Evolutionary conservation across 1,284 basidiomycete genomes (phyloP), one percentile per base, ranked within the genome.

Genomic region (Ustilago trichophora): DNA sequence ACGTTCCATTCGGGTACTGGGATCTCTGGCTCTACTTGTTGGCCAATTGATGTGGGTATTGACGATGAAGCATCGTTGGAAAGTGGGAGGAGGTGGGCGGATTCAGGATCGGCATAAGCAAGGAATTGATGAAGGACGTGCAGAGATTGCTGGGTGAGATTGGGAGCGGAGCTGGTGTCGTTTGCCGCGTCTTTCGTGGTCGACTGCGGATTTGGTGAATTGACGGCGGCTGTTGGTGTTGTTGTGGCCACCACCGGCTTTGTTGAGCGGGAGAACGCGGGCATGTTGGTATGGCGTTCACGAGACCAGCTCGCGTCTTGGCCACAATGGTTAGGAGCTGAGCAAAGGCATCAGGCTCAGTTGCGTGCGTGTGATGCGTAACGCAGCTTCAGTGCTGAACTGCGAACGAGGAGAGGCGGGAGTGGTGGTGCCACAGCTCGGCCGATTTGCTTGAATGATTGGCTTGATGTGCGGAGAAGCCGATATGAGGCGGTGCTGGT

Each of bases 1-100:
- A 74, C 41, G 37, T 57, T 62, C 72, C 72, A 74, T 40, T 64
- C 55, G 35, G 64, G 51, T 34, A 74, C 64, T 3, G 72, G 68
- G n/a, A 60, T 59, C 25, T 68, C 65, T 37, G 44, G 29, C 19
- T 64, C 47, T 15, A 31, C 15, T 19, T 25, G 48, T 9, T 38
- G 21, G 18, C 29, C 18, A 38, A n/a, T n/a, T n/a, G n/a, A n/a
- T n/a, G 46, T 13, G 26, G 55, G 55, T 50, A 54, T 54, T 16
- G 53, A 49, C 34, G 50, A 47, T 31, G 45, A 22, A 10, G 27
- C 47, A 34, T 52, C 16, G 44, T 43, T 48, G 47, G 18, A 9
- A n/a, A 56, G 26, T 11, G 69, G 65, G 0, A 72, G 53, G 0
- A 68, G 47, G 25, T 21, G 13, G 29, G 69, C 69, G 6, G 65